Evolutionary conservation across 495 filamentous ascomycete genomes (phyloP).

Genomic region (Filosporella fistucella): DNA sequence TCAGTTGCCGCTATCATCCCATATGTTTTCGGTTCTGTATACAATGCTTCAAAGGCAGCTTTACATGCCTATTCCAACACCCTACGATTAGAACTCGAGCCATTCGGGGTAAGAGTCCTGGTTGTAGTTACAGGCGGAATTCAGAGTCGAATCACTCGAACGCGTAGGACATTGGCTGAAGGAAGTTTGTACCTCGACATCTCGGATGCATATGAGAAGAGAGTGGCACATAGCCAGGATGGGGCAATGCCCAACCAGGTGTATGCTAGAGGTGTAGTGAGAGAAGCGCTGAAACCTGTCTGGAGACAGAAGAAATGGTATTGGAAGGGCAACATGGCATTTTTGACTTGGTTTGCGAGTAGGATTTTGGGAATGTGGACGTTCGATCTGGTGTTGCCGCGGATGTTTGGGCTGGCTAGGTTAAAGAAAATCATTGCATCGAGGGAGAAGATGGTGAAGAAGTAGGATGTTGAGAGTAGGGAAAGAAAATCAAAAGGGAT

Average conservation of each 20-base stretch:
- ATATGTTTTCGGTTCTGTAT: constrained; percentile 16
- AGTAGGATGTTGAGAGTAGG: background rate
- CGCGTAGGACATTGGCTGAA: constrained; percentile 39
- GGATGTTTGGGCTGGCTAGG: constrained; percentile 43
- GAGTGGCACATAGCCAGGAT: constrained; percentile 53
- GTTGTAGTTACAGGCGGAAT: constrained; percentile 60
- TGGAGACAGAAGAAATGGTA: constrained; percentile 46
- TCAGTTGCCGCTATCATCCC: constrained; percentile 36
- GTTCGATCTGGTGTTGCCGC: constrained; percentile 35
- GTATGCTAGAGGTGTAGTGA: constrained; percentile 56
- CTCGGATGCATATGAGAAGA: constrained; percentile 42
- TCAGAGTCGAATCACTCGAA: constrained; percentile 51
- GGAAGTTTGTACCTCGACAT: constrained; percentile 50
- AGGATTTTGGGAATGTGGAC: constrained; percentile 35
- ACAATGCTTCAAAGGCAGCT: constrained; percentile 19
- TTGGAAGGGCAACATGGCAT: constrained; percentile 45
- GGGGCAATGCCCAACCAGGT: constrained; percentile 43
- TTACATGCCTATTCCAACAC: constrained; percentile 18
- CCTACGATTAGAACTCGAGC: constrained; percentile 21
- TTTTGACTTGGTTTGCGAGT: constrained; percentile 35
- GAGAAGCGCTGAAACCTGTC: constrained; percentile 39
- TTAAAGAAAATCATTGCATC: constrained; percentile 27
- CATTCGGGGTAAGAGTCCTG: constrained; percentile 43
- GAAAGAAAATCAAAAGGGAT: too few species aligned
- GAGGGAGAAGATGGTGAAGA: constrained; percentile 8